Evolutionary conservation across 257 asterid species (phyloP).

Genomic region (Nicotiana tomentosiformis): DNA sequence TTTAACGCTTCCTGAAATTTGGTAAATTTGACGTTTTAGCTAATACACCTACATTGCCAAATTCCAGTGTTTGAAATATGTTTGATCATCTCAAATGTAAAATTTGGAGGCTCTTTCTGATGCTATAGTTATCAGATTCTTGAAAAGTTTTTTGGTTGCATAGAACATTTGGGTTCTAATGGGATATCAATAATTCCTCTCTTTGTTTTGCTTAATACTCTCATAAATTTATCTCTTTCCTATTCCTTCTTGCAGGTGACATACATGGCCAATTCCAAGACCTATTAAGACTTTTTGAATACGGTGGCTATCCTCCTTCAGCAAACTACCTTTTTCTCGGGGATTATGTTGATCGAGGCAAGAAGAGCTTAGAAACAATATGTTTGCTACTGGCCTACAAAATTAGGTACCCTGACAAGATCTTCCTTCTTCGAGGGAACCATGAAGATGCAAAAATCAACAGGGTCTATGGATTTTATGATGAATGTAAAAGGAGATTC

Average conservation of each 20-base stretch:
- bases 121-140: background rate
- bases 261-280: conserved; percentile 85
- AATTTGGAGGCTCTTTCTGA: background rate
- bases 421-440: conserved; percentile 70
- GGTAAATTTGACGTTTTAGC: background rate
- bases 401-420: conserved; percentile 56
- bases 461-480: conserved; percentile 76
- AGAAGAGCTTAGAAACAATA: conserved; percentile 80
- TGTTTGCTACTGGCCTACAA: conserved; percentile 72
- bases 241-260: conserved; percentile 44
- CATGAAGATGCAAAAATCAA: conserved; percentile 83
- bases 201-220: background rate
- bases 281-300: conserved; percentile 59
- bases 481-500: conserved; percentile 76
- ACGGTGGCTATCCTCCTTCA: conserved; percentile 69
- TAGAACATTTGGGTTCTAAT: background rate
- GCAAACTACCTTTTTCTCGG: conserved; percentile 75
- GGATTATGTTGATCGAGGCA: conserved; percentile 79
- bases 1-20: background rate
- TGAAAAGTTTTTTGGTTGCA: background rate
- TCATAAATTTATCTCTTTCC: background rate
- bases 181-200: background rate
- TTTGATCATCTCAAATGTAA: background rate
- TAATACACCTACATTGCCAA: background rate
- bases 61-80: background rate